A percentile compares a stretch with the other conserved stretches of the same genome.
phyloP scores from a whole-genome alignment of 208 protist species.

The Crithidia expoeki region DNA sequence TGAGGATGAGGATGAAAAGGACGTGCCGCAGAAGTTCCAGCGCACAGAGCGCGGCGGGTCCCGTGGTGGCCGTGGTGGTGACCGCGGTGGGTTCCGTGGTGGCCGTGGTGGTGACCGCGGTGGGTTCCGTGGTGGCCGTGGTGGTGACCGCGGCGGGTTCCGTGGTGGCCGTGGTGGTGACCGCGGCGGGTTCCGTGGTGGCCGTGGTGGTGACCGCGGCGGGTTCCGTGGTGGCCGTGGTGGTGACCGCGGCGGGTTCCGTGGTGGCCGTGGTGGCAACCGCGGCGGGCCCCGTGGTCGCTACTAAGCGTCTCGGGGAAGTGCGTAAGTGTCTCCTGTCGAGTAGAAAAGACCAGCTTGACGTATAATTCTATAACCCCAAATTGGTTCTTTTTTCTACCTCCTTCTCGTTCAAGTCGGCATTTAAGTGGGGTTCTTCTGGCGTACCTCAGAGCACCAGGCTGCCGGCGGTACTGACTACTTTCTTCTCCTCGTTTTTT shows the following conservation, averaged over 20 bases:
- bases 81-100: slow-evolving; percentile 24
- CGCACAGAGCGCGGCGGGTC: slow-evolving; percentile 33
- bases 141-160: slow-evolving; percentile 57
- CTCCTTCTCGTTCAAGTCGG: no score
- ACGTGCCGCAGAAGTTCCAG: slow-evolving; percentile 7
- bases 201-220: slow-evolving; percentile 58
- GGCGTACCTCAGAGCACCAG: no score
- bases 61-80: slow-evolving; percentile 62
- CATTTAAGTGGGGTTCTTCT: no score
- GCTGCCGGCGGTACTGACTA: no score
- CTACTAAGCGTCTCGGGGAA: slow-evolving; percentile 36
- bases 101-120: slow-evolving; percentile 49
- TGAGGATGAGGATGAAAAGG: slow-evolving; percentile 63
- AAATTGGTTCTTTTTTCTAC: no score
- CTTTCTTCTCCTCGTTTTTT: no score
- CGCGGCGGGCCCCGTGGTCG: slow-evolving; percentile 60
- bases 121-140: slow-evolving; percentile 50
- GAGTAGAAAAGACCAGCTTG: no score
- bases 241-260: slow-evolving; percentile 5
- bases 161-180: slow-evolving; percentile 69
- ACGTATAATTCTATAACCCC: no score
- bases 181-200: slow-evolving; percentile 63
- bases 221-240: slow-evolving; percentile 63
- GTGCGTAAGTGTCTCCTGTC: no score
- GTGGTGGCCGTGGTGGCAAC: slow-evolving; percentile 32